phyloP scores from a whole-genome alignment of 441 rosid genomes.

The Jatropha multifida region DNA sequence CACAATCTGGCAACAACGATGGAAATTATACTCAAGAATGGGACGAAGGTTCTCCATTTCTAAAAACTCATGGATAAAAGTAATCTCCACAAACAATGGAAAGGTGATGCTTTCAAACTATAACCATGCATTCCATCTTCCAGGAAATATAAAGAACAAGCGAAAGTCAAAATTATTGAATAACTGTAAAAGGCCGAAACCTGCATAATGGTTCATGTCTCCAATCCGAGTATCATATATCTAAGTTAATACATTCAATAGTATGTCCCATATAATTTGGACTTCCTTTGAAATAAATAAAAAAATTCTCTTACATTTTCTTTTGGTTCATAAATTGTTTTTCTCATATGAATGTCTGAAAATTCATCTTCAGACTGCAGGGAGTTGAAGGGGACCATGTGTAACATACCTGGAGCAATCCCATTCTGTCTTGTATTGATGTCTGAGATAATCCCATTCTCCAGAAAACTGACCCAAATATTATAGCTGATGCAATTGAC shows the following conservation, averaged over 20 bases:
- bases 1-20: neutral
- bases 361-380: conserved; percentile 7
- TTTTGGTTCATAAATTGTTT: neutral
- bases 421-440: conserved; percentile 96
- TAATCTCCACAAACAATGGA: neutral
- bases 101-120: neutral
- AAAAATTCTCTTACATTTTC: no score
- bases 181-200: neutral
- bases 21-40: neutral
- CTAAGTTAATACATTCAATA: neutral
- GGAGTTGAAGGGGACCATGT: conserved; percentile 20
- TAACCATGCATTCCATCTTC: neutral
- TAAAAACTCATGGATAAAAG: neutral
- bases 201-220: neutral
- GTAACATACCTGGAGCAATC: conserved; percentile 81
- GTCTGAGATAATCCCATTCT: conserved; percentile 95
- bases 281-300: no score
- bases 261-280: neutral
- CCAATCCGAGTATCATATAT: neutral
- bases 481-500: conserved; percentile 96
- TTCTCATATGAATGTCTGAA: neutral
- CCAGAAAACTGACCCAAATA: conserved; percentile 98
- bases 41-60: neutral
- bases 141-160: neutral
- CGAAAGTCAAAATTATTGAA: neutral